Conservation (phyloP, 2,329 filamentous ascomycete species). For the Rutstroemia sp. region DNA sequence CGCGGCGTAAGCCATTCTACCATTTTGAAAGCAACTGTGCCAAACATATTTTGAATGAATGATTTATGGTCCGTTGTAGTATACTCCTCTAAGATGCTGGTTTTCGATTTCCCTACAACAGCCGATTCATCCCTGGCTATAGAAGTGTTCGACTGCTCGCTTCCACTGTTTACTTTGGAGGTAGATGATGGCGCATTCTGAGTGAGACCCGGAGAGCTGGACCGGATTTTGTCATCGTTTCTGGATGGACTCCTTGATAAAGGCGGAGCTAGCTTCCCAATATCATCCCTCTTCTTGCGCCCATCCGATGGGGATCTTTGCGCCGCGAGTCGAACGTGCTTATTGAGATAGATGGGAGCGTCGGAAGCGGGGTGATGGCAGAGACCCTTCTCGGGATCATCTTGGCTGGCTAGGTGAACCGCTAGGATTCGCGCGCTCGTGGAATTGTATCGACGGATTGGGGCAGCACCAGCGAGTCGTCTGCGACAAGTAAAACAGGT, state of each 20-base stretch:
- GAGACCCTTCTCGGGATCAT: constrained; percentile 64
- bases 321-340: neutral
- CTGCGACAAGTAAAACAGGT: constrained; percentile 77
- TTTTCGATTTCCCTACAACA: neutral
- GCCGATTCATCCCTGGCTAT: neutral
- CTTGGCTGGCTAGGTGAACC: constrained; percentile 71
- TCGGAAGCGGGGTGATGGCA: constrained; percentile 40
- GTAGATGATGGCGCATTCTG: neutral
- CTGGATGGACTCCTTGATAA: neutral
- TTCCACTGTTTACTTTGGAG: neutral
- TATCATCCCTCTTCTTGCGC: constrained; percentile 1
- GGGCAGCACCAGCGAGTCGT: constrained; percentile 56
- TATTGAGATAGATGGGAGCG: constrained; percentile 2
- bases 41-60: constrained; percentile 58
- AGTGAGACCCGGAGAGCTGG: neutral
- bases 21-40: constrained; percentile 61
- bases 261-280: neutral
- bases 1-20: constrained; percentile 61
- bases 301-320: neutral
- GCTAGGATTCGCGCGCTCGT: constrained; percentile 78
- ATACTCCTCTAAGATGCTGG: constrained; percentile 15
- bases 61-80: constrained; percentile 50
- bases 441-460: constrained; percentile 70
- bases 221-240: neutral
- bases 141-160: neutral